These are phyloP conservation scores for Capsicum baccatum DNA, from an alignment of 257 asterid genomes.

Conservation along the genomic window DNA sequence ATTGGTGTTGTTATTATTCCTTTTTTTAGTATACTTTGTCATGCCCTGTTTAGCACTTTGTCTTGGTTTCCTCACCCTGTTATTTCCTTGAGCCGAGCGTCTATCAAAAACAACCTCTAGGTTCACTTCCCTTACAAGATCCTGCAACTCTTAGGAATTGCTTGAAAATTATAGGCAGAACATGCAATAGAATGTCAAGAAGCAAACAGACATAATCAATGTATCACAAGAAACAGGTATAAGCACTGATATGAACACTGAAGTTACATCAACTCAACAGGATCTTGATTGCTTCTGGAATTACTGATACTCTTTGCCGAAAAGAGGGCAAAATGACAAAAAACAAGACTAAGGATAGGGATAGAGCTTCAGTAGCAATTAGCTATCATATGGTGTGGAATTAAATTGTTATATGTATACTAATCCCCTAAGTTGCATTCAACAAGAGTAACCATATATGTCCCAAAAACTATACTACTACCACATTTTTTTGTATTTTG, in stretches of 20 bases:
- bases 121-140: slow-evolving; percentile 42
- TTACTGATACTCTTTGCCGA: slow-evolving; percentile 44
- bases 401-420: slow-evolving; percentile 13
- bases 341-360: neutral
- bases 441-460: neutral
- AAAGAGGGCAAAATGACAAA: slow-evolving; percentile 25
- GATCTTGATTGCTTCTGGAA: slow-evolving; percentile 70
- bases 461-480: neutral
- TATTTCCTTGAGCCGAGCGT: too few relatives aligned
- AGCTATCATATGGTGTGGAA: slow-evolving; percentile 25
- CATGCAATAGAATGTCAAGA: slow-evolving; percentile 42
- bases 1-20: too few relatives aligned
- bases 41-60: too few relatives aligned
- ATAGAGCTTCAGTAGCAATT: slow-evolving; percentile 9
- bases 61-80: too few relatives aligned
- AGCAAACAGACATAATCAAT: slow-evolving; percentile 42
- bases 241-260: slow-evolving; percentile 52
- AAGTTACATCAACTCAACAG: slow-evolving; percentile 49
- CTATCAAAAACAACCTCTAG: slow-evolving; percentile 18
- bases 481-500: neutral
- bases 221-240: slow-evolving; percentile 62
- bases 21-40: too few relatives aligned
- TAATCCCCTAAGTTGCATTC: slow-evolving; percentile 25
- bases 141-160: slow-evolving; percentile 39
- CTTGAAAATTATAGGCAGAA: slow-evolving; percentile 51